Evolutionary conservation across 2,329 filamentous ascomycete genomes (phyloP).

Genomic region (Ascochyta viciae-villosae): DNA sequence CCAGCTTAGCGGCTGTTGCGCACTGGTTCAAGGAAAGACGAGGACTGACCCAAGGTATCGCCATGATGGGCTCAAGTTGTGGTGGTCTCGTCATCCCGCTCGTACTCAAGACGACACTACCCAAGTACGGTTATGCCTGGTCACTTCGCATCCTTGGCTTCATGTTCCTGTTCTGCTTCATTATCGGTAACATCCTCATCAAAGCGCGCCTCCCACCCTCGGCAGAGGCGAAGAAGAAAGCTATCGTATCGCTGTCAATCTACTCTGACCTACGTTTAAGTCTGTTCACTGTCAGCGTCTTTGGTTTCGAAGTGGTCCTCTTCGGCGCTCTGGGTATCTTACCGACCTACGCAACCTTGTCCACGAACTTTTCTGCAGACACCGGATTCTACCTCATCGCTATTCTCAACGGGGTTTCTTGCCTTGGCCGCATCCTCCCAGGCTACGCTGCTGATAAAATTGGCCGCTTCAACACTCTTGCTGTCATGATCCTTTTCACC

Average conservation of each 20-base stretch:
- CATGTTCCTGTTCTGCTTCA: slow-evolving; percentile 41
- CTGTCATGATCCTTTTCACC: slow-evolving; percentile 46
- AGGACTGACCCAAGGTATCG: slow-evolving; percentile 49
- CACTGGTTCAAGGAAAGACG: slow-evolving; percentile 51
- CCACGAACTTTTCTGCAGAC: slow-evolving; percentile 40
- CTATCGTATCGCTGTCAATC: slow-evolving; percentile 46
- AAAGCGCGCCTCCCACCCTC: slow-evolving; percentile 45
- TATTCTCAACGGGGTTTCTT: slow-evolving; percentile 51
- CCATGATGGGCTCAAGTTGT: slow-evolving; percentile 46
- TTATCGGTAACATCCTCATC: slow-evolving; percentile 43
- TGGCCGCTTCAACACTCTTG: slow-evolving; percentile 52
- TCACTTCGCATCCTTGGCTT: slow-evolving; percentile 51
- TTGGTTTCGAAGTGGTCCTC: slow-evolving; percentile 49
- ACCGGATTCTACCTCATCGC: slow-evolving; percentile 49
- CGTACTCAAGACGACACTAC: slow-evolving; percentile 42
- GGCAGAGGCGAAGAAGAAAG: slow-evolving; percentile 39
- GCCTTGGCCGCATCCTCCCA: slow-evolving; percentile 50
- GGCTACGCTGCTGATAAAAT: slow-evolving; percentile 51
- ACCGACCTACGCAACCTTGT: slow-evolving; percentile 51
- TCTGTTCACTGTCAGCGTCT: slow-evolving; percentile 45
- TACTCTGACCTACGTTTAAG: slow-evolving; percentile 44
- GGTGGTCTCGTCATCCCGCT: slow-evolving; percentile 49
- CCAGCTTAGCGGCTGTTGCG: slow-evolving; percentile 44
- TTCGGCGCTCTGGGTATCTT: slow-evolving; percentile 51
- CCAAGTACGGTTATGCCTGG: slow-evolving; percentile 48